These are phyloP conservation scores for Helotiales sp. DNA, from an alignment of 2,329 filamentous ascomycete genomes.

Conservation along the genomic window DNA sequence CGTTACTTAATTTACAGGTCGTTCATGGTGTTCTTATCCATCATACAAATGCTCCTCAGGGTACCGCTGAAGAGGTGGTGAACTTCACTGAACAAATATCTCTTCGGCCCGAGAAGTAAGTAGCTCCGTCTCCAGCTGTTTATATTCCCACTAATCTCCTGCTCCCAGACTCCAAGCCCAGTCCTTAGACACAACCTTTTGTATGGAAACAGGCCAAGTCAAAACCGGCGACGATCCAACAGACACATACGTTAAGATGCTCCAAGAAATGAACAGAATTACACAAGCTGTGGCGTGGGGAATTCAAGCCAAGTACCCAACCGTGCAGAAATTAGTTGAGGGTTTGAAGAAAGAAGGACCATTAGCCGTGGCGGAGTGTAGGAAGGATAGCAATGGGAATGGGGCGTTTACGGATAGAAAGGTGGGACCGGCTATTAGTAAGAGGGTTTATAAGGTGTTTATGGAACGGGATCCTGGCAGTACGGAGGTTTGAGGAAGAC, in stretches of 20 bases:
- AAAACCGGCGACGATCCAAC: constrained; percentile 62
- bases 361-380: constrained; percentile 59
- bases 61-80: constrained; percentile 72
- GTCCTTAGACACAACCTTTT: constrained; percentile 62
- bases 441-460: constrained; percentile 60
- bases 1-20: constrained; percentile 69
- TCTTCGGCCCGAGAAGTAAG: constrained; percentile 68
- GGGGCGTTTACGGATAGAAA: constrained; percentile 53
- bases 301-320: constrained; percentile 60
- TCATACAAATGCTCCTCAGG: constrained; percentile 59
- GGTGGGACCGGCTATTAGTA: constrained; percentile 59
- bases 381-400: constrained; percentile 56
- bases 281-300: constrained; percentile 73
- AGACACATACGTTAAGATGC: constrained; percentile 73
- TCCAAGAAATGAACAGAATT: constrained; percentile 72
- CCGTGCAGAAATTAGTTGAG: constrained; percentile 55
- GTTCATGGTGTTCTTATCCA: constrained; percentile 67
- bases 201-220: constrained; percentile 78
- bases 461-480: constrained; percentile 49
- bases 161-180: constrained; percentile 39
- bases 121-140: background rate
- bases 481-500: constrained; percentile 23
- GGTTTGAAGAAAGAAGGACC: constrained; percentile 60
- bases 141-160: background rate
- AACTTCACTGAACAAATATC: constrained; percentile 78